Evolutionary conservation across 2,329 filamentous ascomycete genomes (phyloP).

Genomic region (Neopestalotiopsis rosae): DNA sequence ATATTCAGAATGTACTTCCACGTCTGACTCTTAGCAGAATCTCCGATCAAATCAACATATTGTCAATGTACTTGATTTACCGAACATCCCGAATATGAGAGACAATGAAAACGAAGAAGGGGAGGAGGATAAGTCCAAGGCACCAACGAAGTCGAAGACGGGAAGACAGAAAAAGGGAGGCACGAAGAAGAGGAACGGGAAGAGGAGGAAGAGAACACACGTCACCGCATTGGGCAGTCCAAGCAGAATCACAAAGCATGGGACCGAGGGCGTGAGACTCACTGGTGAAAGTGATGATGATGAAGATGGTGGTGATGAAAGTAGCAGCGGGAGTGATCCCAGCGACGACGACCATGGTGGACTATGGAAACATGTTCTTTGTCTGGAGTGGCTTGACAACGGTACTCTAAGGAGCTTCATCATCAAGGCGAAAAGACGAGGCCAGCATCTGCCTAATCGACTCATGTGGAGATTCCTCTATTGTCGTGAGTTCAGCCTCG

Average conservation of each 20-base stretch:
- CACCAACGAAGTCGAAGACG: too few species aligned
- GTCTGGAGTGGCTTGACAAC: slow-evolving; percentile 9
- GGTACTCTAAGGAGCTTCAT: slow-evolving; percentile 7
- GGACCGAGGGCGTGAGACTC: too few species aligned
- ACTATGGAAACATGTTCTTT: background rate
- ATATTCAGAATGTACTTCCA: background rate
- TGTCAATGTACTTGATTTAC: background rate
- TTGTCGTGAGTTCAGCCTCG: slow-evolving; percentile 3
- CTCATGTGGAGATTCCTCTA: background rate
- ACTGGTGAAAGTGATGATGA: too few species aligned
- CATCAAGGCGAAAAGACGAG: background rate
- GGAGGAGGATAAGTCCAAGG: too few species aligned
- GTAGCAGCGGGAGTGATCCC: background rate
- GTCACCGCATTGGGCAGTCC: too few species aligned
- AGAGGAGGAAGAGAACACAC: too few species aligned
- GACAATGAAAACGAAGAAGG: too few species aligned
- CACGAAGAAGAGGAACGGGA: too few species aligned
- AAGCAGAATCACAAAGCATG: too few species aligned
- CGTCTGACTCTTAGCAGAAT: background rate
- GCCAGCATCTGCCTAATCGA: slow-evolving; percentile 1
- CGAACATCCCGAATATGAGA: background rate
- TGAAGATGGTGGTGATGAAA: too few species aligned
- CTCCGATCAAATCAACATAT: background rate
- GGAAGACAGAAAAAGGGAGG: too few species aligned
- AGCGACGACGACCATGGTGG: background rate